Evolutionary conservation across 129 eudicot species (phyloP).

Genomic region (Escallonia rubra): DNA sequence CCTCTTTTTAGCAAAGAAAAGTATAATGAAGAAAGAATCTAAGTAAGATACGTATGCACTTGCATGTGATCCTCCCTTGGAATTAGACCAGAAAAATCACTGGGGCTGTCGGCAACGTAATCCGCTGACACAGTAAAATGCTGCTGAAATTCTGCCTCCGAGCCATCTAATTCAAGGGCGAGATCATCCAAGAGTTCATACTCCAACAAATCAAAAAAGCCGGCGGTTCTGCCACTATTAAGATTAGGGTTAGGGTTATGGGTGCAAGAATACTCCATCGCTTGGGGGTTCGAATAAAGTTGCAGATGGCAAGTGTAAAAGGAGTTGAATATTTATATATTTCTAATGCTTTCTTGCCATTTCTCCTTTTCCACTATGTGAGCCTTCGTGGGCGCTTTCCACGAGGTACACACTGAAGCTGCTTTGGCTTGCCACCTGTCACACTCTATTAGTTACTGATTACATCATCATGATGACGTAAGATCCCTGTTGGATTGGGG

Average conservation of each 20-base stretch:
- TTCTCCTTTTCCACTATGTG: neutral
- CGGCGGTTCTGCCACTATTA: neutral
- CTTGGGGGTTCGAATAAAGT: neutral
- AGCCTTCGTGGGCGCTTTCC: conserved; percentile 13
- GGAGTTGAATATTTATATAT: neutral
- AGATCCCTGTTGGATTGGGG: neutral
- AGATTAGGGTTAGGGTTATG: conserved; percentile 1
- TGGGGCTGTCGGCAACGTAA: neutral
- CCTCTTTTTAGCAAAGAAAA: neutral
- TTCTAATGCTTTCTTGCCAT: neutral
- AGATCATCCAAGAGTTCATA: conserved; percentile 6
- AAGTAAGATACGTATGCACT: neutral
- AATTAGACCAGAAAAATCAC: neutral
- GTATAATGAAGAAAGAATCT: neutral
- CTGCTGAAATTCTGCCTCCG: neutral
- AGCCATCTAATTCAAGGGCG: neutral
- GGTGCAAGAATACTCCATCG: neutral
- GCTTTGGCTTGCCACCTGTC: neutral
- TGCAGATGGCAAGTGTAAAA: too few species aligned
- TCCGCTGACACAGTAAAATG: neutral
- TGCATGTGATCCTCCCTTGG: conserved; percentile 3
- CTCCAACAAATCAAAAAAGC: neutral
- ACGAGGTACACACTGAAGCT: conserved; percentile 1
- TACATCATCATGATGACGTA: neutral
- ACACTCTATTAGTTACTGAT: too few species aligned